Base-by-base conservation (phyloP, 1,284 basidiomycete species). In the Mycena sp. region DNA sequence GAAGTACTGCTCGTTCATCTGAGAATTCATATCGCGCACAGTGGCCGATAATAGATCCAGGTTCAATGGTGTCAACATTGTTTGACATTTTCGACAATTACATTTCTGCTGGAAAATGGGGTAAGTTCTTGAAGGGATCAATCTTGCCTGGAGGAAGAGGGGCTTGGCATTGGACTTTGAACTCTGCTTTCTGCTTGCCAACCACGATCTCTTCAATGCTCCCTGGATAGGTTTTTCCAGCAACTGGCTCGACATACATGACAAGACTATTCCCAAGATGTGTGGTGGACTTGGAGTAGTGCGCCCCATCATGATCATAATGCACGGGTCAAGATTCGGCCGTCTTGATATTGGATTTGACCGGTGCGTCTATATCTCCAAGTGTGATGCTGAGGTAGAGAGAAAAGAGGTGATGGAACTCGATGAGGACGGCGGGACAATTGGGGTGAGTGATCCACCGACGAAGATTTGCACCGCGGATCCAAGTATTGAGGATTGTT, bases 231-330 rank as follows among this genome's bases (percentile, higher is more conserved):
- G 37, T 28, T 16, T 61, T 58, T 5, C 49, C 52, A 10, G 59
- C 41, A 17, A 4, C 29, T 12, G 35, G 16, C 1, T 48, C 14
- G 25, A 48, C 4, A 37, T 58, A 63, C n/a, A 55, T 32, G 21
- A 72, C 48, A 17, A 68, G 58, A 50, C 70, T 68, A 45, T 72
- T 73, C 7, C 70, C 69, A 9, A 69, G 29, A 48, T 71, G 70
- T 11, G 69, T 68, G 4, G 25, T 32, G 7, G 57, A 7, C 9
- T 41, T 53, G 0, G 68, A 69, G 54, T 64, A 69, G 11, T 59
- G 40, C 10, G 61, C 37, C 5, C 67, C 69, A 11, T 62, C 41
- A 48, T 68, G 44, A 19, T 16, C 37, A 56, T 58, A 61, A 29
- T 69, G 59, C 5, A 68, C 69, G 17, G 41, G 41, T 37, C 32